Evolutionary conservation across 2,329 filamentous ascomycete genomes (phyloP).

Genomic region (Seiridium unicorne): DNA sequence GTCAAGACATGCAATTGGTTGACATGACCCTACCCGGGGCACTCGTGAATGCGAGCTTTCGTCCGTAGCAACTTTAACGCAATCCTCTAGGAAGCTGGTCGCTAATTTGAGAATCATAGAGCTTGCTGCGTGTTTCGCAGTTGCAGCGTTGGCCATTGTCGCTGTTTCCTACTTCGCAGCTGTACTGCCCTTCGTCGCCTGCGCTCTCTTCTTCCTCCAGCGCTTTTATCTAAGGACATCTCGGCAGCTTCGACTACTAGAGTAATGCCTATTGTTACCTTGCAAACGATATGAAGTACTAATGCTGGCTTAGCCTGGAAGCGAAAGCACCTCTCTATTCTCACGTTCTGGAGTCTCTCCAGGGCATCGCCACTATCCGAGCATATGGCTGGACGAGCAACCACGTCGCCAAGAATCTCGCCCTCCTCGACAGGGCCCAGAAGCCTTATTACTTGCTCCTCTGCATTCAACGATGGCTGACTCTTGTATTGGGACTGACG

Average conservation of each 20-base stretch:
- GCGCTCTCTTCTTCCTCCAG: constrained; percentile 12
- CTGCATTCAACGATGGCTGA: constrained; percentile 4
- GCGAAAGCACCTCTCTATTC: constrained; percentile 4
- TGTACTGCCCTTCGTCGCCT: constrained; percentile 13
- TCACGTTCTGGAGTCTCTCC: not conserved
- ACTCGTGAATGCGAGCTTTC: not conserved
- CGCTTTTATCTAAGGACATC: constrained; percentile 8
- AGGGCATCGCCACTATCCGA: constrained; percentile 3
- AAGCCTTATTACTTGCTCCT: constrained; percentile 8
- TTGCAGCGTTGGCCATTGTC: constrained; percentile 20
- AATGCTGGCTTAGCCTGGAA: constrained; percentile 6
- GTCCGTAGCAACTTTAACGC: constrained; percentile 3
- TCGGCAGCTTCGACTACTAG: constrained; percentile 4
- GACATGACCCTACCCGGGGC: not conserved
- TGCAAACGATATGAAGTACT: constrained; percentile 20
- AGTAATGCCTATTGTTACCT: constrained; percentile 32
- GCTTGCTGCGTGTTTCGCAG: not conserved
- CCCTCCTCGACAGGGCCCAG: not conserved
- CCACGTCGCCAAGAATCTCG: not conserved
- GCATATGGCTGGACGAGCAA: not conserved
- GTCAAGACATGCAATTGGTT: constrained; percentile 5
- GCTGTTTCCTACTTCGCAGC: constrained; percentile 16
- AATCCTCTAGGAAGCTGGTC: constrained; percentile 1
- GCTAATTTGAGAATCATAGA: constrained; percentile 3
- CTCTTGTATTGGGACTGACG: not conserved